Evolutionary conservation across 768 basidiomycete species (phyloP).

Genomic region (Boletus rubescentipes): DNA sequence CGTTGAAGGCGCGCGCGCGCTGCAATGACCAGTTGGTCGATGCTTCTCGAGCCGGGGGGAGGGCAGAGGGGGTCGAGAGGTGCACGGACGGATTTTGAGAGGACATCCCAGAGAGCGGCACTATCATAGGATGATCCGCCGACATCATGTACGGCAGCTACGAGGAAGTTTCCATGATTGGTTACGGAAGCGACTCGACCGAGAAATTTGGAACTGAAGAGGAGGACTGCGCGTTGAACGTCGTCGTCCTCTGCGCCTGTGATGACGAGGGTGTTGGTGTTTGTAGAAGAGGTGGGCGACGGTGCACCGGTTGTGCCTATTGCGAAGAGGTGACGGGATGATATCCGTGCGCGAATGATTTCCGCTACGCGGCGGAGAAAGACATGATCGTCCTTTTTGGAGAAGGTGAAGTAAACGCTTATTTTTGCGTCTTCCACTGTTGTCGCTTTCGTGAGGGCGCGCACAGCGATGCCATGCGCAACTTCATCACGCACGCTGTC

Average conservation of each 20-base stretch:
- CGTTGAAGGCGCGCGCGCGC: slow-evolving; percentile 66
- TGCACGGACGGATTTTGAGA: slow-evolving; percentile 57
- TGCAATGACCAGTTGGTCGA: slow-evolving; percentile 54
- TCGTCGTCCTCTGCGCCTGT: slow-evolving; percentile 54
- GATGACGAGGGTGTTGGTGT: slow-evolving; percentile 52
- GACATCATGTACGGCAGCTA: slow-evolving; percentile 54
- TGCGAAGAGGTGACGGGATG: slow-evolving; percentile 51
- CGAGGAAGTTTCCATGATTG: slow-evolving; percentile 34
- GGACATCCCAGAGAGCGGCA: slow-evolving; percentile 65
- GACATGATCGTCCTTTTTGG: slow-evolving; percentile 52
- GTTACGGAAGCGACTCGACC: slow-evolving; percentile 48
- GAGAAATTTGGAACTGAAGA: slow-evolving; percentile 68
- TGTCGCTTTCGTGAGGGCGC: slow-evolving; percentile 50
- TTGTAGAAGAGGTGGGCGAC: slow-evolving; percentile 22
- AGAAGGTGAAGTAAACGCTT: slow-evolving; percentile 60
- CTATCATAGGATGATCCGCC: slow-evolving; percentile 59
- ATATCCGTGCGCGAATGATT: slow-evolving; percentile 42
- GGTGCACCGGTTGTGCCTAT: slow-evolving; percentile 49
- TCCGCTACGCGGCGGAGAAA: slow-evolving; percentile 59
- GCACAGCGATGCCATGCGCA: slow-evolving; percentile 54
- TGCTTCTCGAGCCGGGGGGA: slow-evolving; percentile 63
- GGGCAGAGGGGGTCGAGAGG: slow-evolving; percentile 62
- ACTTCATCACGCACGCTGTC: slow-evolving; percentile 61
- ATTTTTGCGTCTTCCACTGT: slow-evolving; percentile 53
- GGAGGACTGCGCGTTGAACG: slow-evolving; percentile 65